Base-by-base conservation (phyloP, 345 rosid genomes). In the Luvunga scandens region DNA sequence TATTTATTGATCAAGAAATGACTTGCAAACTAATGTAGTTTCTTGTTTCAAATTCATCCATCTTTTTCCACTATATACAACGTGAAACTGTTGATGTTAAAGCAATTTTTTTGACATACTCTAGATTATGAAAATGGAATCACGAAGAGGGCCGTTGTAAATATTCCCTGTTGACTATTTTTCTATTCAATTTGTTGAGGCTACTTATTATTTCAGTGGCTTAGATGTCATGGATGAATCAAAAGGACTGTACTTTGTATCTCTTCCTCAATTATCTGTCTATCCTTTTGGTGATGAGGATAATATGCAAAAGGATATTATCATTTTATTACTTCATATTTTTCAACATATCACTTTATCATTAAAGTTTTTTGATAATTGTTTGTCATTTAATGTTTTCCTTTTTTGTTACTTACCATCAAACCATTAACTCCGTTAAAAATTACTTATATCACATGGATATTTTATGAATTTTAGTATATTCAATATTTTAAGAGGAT, bases 341-440 rank as follows among this genome's bases (percentile, higher is more conserved):
- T 45, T 12, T 0, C 3, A 0, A 13, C 1, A 45, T 3, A 45
- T 45, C 0, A 0, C 0, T 45, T 45, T 45, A 12, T 45, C 4
- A 42, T 12, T 42, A 42, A 12, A 42, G 16, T 10, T 42, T 42
- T 42, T 1, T 45, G 0, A 45, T 0, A 45, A 45, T 12, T 45
- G 10, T 2, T 42, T 45, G 7, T 8, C 2, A 42, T 42, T 42
- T 42, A 42, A 42, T 42, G 4, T 42, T 42, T 42, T 3, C 2
- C 1, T 12, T 12, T 42, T 39, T 42, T 12, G 2, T 10, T 12
- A 12, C 3, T 42, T 10, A 39, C 13, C 8, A 42, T 2, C 4
- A 42, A 42, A 39, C 13, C 13, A 9, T 2, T 42, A 42, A 10
- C 16, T 42, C 16, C 4, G 12, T 42, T 42, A 42, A 12, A 42